Conservation (phyloP, 495 filamentous ascomycete genomes). For the Podospora bellae-mahoneyi region DNA sequence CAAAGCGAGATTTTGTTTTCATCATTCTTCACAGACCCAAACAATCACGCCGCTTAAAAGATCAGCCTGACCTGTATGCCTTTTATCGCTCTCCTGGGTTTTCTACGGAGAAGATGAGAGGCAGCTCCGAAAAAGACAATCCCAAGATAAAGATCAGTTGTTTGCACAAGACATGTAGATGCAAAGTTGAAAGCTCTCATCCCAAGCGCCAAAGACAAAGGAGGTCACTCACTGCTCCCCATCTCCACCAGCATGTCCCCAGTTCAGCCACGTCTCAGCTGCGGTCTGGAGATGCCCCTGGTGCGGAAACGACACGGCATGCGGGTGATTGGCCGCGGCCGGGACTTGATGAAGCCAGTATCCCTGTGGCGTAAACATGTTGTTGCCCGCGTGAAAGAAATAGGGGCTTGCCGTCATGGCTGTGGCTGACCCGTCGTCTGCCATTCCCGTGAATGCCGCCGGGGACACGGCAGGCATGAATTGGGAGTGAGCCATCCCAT, state of each 20-base stretch:
- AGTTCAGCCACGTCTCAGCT: not conserved
- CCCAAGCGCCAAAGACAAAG: not conserved
- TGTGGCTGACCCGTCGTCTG: not conserved
- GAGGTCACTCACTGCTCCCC: not conserved
- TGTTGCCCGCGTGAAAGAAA: not conserved
- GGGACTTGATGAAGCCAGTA: conserved; percentile 5
- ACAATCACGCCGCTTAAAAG: too few species aligned
- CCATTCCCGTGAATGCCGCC: not conserved
- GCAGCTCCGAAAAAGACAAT: not conserved
- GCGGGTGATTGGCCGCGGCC: not conserved
- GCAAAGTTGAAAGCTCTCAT: too few species aligned
- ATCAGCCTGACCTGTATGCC: too few species aligned
- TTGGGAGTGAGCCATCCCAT: not conserved
- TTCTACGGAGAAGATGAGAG: too few species aligned
- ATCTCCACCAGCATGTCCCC: not conserved
- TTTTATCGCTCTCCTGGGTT: too few species aligned
- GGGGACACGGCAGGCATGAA: not conserved
- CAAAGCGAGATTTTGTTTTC: not conserved
- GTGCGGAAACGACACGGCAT: not conserved
- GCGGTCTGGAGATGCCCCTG: not conserved
- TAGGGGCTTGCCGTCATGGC: not conserved
- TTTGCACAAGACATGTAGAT: not conserved
- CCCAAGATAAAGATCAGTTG: not conserved
- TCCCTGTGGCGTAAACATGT: conserved; percentile 6
- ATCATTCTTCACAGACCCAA: too few species aligned